Evolutionary conservation across 2,329 filamentous ascomycete species (phyloP).

Genomic region (Xylaria sp.): DNA sequence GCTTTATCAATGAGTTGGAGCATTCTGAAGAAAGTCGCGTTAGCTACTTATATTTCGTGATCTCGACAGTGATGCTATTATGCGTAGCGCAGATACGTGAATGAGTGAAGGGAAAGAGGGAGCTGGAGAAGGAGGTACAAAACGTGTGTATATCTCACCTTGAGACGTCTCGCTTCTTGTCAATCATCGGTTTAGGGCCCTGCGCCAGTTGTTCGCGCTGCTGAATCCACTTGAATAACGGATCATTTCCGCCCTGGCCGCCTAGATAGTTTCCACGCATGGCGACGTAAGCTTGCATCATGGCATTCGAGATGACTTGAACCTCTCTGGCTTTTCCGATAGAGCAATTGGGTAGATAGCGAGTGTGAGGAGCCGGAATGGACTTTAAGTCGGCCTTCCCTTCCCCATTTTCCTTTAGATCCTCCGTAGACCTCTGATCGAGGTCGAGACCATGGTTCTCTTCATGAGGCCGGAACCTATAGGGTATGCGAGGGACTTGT

Average conservation of each 20-base stretch:
- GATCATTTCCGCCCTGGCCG: slow-evolving; percentile 33
- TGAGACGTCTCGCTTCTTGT: slow-evolving; percentile 34
- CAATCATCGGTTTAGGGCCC: slow-evolving; percentile 17
- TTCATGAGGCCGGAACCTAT: slow-evolving; percentile 7
- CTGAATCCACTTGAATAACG: slow-evolving; percentile 45
- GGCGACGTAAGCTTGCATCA: slow-evolving; percentile 45
- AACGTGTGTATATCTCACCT: slow-evolving; percentile 33
- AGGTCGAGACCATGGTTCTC: neutral
- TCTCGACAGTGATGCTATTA: neutral
- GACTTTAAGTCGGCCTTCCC: neutral
- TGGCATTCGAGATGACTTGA: slow-evolving; percentile 43
- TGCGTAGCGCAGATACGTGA: neutral
- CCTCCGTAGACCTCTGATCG: neutral
- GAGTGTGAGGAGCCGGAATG: slow-evolving; percentile 23
- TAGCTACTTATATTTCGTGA: neutral
- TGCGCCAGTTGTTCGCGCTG: slow-evolving; percentile 29
- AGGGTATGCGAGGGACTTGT: slow-evolving; percentile 33
- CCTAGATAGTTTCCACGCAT: slow-evolving; percentile 46
- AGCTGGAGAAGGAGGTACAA: neutral
- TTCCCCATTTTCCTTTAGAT: neutral
- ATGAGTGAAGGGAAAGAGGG: neutral
- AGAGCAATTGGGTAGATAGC: slow-evolving; percentile 42
- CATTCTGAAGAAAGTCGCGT: slow-evolving; percentile 37
- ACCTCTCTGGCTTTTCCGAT: slow-evolving; percentile 30
- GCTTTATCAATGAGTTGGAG: slow-evolving; percentile 40